These are phyloP conservation scores for Triticum dicoccoides DNA, from an alignment of 176 grass and related monocot species.

Conservation along the genomic window DNA sequence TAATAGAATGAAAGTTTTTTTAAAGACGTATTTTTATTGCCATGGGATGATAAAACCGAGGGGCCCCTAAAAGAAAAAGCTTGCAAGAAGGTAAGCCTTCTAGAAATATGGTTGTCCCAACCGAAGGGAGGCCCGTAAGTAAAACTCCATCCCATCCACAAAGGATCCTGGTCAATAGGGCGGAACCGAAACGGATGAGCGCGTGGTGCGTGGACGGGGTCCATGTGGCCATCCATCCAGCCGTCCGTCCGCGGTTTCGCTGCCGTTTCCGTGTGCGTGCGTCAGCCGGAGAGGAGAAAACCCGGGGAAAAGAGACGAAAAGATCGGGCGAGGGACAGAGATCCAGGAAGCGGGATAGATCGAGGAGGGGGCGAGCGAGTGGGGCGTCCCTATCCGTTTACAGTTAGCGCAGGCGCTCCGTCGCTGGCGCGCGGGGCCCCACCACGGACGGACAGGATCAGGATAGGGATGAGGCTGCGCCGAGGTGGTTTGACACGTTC, in stretches of 20 bases:
- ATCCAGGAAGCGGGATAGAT: background rate
- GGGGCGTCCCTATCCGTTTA: conserved; percentile 25
- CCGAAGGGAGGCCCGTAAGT: too few species aligned
- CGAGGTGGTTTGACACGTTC: background rate
- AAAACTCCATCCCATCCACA: too few species aligned
- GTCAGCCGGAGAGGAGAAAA: background rate
- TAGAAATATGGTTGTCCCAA: too few species aligned
- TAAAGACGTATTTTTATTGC: too few species aligned
- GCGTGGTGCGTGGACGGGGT: too few species aligned
- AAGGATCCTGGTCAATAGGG: too few species aligned
- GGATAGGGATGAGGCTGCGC: background rate
- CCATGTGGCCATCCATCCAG: too few species aligned
- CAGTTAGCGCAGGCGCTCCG: background rate
- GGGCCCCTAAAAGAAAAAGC: too few species aligned
- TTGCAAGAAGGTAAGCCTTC: too few species aligned
- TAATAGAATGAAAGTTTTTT: too few species aligned
- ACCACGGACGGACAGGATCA: background rate
- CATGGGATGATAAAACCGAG: too few species aligned
- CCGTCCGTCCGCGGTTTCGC: background rate
- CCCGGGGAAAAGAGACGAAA: background rate
- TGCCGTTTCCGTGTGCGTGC: conserved; percentile 16
- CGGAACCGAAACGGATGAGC: too few species aligned
- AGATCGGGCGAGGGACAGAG: background rate
- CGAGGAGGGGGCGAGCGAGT: background rate
- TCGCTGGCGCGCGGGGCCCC: background rate